Evolutionary conservation across 805 yeast species (phyloP).

Genomic region (Schwanniomyces vanrijiae): DNA sequence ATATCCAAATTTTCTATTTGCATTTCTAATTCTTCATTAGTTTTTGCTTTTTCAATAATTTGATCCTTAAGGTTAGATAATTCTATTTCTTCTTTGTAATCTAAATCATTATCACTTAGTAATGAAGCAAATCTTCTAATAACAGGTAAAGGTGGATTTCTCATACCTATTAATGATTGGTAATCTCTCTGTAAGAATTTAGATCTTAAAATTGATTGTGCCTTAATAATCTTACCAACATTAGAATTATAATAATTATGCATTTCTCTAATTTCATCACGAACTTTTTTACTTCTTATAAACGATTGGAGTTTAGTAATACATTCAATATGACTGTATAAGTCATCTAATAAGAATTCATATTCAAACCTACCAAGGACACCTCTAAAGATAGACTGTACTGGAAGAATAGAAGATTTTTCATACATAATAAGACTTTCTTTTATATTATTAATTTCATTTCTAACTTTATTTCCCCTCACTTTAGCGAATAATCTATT

Average conservation of each 20-base stretch:
- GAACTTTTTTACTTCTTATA: conserved; percentile 47
- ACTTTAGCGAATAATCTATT: conserved; percentile 42
- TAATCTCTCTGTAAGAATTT: conserved; percentile 71
- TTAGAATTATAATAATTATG: conserved; percentile 53
- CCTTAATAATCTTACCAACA: conserved; percentile 57
- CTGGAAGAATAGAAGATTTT: conserved; percentile 26
- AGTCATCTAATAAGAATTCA: conserved; percentile 54
- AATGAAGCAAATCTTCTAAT: conserved; percentile 76
- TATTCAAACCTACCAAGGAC: conserved; percentile 55
- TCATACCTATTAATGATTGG: conserved; percentile 62
- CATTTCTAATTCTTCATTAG: conserved; percentile 69
- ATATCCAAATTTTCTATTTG: conserved; percentile 75
- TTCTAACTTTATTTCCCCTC: conserved; percentile 43
- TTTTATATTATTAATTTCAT: conserved; percentile 17
- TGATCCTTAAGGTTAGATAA: conserved; percentile 66
- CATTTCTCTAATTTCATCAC: conserved; percentile 35
- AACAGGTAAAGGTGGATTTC: conserved; percentile 76
- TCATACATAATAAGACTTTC: conserved; percentile 14
- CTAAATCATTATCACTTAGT: conserved; percentile 69
- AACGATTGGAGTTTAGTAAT: conserved; percentile 54
- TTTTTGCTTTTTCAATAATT: conserved; percentile 67
- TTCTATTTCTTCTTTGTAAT: conserved; percentile 71
- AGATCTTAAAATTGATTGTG: conserved; percentile 76
- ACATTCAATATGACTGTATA: conserved; percentile 42
- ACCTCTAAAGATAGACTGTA: conserved; percentile 68